Evolutionary conservation across 1,139 yeast genomes (phyloP).

Genomic region (Scheffersomyces titani): DNA sequence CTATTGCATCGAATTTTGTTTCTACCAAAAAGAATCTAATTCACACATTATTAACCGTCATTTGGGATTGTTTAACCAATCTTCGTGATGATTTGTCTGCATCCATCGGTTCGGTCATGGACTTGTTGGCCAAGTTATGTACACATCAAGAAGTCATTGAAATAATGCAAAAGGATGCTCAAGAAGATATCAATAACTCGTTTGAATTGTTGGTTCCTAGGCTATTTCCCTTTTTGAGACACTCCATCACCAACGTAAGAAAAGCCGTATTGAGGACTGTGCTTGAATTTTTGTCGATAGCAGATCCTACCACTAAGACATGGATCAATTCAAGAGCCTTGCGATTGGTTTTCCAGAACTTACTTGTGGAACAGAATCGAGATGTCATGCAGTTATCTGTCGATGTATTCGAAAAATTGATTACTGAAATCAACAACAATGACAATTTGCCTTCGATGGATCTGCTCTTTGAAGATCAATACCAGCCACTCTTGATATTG

Average conservation of each 20-base stretch:
- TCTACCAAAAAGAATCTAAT: conserved; percentile 60
- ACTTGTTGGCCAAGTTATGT: conserved; percentile 83
- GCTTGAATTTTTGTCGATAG: conserved; percentile 70
- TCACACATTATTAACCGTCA: conserved; percentile 66
- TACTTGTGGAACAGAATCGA: conserved; percentile 83
- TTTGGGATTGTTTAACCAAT: conserved; percentile 87
- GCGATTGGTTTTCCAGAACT: conserved; percentile 80
- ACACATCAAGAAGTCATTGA: conserved; percentile 76
- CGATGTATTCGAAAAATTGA: conserved; percentile 59
- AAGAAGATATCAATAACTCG: conserved; percentile 30
- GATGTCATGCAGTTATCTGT: conserved; percentile 68
- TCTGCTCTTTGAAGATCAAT: conserved; percentile 51
- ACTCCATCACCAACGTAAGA: conserved; percentile 89
- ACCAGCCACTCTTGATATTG: conserved; percentile 64
- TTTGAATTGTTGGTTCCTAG: conserved; percentile 85
- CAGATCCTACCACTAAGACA: conserved; percentile 61
- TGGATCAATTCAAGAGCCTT: conserved; percentile 81
- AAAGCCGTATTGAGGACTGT: conserved; percentile 84
- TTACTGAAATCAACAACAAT: conserved; percentile 43
- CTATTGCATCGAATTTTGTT: conserved; percentile 85
- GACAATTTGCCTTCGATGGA: conserved; percentile 42
- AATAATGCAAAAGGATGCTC: conserved; percentile 66
- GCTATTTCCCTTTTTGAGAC: conserved; percentile 89
- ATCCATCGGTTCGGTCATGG: conserved; percentile 96
- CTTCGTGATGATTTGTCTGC: conserved; percentile 91